Percentiles rank a stretch among this genome's conserved stretches.
Evolutionary conservation across 2,329 filamentous ascomycete genomes (phyloP).

Genomic region (Aspergillus amoenus): DNA sequence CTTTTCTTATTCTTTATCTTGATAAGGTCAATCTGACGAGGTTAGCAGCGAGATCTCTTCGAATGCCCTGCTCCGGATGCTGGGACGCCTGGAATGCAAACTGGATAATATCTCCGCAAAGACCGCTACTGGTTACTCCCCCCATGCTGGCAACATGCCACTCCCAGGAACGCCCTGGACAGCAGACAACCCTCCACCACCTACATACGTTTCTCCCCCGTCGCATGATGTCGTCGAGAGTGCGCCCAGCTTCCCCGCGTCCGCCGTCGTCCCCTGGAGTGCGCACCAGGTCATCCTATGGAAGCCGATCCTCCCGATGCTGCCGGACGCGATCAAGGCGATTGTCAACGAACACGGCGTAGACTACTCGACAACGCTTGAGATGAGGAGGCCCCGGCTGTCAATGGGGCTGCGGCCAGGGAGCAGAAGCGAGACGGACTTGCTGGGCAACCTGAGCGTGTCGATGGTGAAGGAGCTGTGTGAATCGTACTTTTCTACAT

Average conservation of each 20-base stretch:
- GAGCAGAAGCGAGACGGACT: background rate
- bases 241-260: background rate
- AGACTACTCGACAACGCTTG: background rate
- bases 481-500: background rate
- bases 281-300: background rate
- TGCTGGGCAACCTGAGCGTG: background rate
- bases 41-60: background rate
- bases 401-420: background rate
- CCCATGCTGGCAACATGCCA: background rate
- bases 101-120: background rate
- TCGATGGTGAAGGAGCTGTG: constrained; percentile 1
- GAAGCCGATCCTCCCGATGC: background rate
- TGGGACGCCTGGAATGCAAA: background rate
- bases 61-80: background rate
- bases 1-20: background rate
- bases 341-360: background rate
- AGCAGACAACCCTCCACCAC: background rate
- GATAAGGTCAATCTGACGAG: background rate
- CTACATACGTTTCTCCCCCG: background rate
- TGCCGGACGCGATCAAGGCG: background rate
- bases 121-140: background rate
- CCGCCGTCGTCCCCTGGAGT: background rate
- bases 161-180: background rate
- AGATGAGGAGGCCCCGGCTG: background rate
- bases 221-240: background rate